Evolutionary conservation across 164 flowering plant species (phyloP).

Genomic region (Magnolia officinalis): DNA sequence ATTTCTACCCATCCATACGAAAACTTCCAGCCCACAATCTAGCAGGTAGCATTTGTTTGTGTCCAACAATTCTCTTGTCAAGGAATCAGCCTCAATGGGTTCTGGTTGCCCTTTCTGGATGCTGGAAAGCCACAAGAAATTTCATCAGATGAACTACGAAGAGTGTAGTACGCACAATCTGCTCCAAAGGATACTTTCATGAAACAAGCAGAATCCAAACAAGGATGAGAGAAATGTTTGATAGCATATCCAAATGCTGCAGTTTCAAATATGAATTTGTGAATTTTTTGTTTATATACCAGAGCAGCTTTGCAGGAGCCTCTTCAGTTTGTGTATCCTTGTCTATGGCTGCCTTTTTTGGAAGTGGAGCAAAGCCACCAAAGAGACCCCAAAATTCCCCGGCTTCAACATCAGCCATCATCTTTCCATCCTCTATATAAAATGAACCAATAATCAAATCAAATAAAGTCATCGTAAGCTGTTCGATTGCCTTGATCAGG

Average conservation of each 20-base stretch:
- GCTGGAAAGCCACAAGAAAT: conserved; percentile 30
- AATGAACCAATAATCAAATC: conserved; percentile 6
- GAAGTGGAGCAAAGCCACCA: conserved; percentile 99
- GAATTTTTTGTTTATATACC: conserved; percentile 30
- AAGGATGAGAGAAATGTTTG: background rate
- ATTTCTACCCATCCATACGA: conserved; percentile 94
- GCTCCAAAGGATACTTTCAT: conserved; percentile 36
- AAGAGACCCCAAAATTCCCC: conserved; percentile 96
- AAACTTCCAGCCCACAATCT: conserved; percentile 81
- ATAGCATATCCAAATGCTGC: background rate
- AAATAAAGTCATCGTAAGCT: background rate
- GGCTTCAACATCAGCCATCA: conserved; percentile 97
- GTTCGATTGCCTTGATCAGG: conserved; percentile 1
- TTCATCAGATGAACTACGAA: conserved; percentile 12
- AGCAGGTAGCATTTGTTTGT: conserved; percentile 79
- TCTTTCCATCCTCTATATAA: conserved; percentile 78
- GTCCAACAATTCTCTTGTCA: conserved; percentile 72
- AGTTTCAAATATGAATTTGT: background rate
- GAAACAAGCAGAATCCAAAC: background rate
- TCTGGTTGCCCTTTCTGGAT: conserved; percentile 72
- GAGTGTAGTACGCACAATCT: background rate
- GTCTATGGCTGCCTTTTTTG: conserved; percentile 59
- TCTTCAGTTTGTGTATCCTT: conserved; percentile 41
- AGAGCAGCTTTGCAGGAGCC: conserved; percentile 44
- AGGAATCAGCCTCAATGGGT: conserved; percentile 51